Conservation (phyloP, 441 rosid species). For the Syzygium syzygioides region DNA sequence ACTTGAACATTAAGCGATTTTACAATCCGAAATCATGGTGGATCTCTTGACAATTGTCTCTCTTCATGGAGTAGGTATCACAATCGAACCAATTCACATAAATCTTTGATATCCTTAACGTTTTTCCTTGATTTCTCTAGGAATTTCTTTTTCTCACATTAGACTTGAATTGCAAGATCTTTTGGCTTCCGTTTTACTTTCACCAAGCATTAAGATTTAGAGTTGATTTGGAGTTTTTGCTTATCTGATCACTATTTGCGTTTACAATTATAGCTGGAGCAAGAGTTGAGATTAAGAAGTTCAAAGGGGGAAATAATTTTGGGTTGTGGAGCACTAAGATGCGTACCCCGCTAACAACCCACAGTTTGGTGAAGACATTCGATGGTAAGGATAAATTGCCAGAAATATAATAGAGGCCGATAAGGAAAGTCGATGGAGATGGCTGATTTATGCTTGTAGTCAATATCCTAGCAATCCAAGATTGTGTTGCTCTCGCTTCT, state of each 20-base stretch:
- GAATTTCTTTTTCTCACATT: neutral
- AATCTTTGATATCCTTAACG: rapidly evolving
- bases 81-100: neutral
- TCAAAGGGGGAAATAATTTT: neutral
- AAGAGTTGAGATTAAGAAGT: neutral
- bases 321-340: no score
- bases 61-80: neutral
- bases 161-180: neutral
- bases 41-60: neutral
- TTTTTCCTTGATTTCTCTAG: neutral
- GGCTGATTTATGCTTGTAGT: no score
- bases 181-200: neutral
- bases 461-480: neutral
- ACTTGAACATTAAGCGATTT: neutral
- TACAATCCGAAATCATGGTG: rapidly evolving
- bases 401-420: no score
- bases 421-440: no score
- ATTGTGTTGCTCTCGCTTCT: neutral
- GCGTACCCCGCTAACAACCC: no score
- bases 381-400: no score
- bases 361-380: no score
- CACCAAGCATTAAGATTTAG: neutral
- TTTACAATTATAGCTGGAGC: no score
- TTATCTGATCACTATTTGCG: neutral
- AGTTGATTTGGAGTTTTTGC: neutral